phyloP scores from a whole-genome alignment of 169 alveolate genomes.

The Plasmodium gallinaceum region DNA sequence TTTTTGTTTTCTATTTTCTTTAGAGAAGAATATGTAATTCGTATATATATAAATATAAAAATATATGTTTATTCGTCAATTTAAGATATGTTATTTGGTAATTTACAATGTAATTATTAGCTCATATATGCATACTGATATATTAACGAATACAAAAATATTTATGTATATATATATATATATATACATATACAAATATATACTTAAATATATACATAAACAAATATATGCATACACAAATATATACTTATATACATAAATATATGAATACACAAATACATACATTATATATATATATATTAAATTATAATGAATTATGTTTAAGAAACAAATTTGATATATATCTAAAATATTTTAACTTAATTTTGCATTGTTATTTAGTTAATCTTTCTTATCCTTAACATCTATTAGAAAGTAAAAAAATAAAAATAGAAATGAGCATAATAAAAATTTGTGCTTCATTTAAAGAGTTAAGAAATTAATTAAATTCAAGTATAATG shows the following conservation, averaged over 20 bases:
- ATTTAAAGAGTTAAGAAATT: background rate
- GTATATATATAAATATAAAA: background rate
- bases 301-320: background rate
- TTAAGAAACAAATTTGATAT: background rate
- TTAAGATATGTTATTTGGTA: background rate
- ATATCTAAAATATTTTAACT: too few species aligned
- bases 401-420: too few species aligned
- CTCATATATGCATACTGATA: background rate
- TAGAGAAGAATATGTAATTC: background rate
- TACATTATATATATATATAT: background rate
- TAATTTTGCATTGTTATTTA: too few species aligned
- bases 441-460: background rate
- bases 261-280: background rate
- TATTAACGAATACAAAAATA: too few species aligned
- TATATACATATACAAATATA: conserved; percentile 1
- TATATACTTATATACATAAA: background rate
- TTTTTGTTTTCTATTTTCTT: background rate
- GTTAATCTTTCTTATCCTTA: too few species aligned
- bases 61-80: background rate
- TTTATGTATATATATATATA: background rate
- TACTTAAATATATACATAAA: background rate
- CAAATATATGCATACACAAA: background rate
- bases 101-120: background rate
- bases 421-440: background rate
- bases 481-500: background rate